Base-by-base conservation (phyloP, 2,329 filamentous ascomycete species). In the Mollisia scopiformis region DNA sequence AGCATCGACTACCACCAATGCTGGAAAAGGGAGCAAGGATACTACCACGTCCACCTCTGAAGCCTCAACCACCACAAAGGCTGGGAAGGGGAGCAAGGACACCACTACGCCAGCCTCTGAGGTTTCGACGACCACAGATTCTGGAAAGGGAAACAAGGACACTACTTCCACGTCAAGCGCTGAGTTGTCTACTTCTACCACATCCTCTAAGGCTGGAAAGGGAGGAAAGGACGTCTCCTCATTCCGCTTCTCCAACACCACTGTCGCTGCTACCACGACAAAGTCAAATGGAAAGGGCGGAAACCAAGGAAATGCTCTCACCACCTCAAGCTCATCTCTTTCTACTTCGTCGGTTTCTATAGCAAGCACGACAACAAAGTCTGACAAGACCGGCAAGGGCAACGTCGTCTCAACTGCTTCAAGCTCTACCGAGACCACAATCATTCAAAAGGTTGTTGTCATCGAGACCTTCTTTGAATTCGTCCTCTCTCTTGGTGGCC, bases 381-480 rank as follows among this genome's bases (percentile, higher is more conserved):
- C 49, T 19, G 31, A 8, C 2, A 60, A 57, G 10, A 53, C 47
- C 11, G 41, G 39, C 6, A 55, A 57, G 14, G 61, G 39, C 33
- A 58, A 57, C 14, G 58, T 30, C 11, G 41, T 43, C 14, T 37
- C 33, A 33, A 58, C 43, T 23, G 54, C 30, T 51, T 54, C 52
- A 10, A 43, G 49, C 6, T 30, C 56, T 14, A 51, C 41, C 23
- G 50, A 54, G 25, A 54, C 52, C 5, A 49, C 51, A 19, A 55
- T 63, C 21, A 57, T 64, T 19, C 50, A 67, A 35, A 61, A 65
- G 35, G 57, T 68, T n/a, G 62, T 64, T 19, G 60, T 68, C 37
- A 61, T 69, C 46, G 61, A 68, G 30, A 66, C 68, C 8, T 70
- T 70, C 61, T 70, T 70, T 62, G 59, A 64, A 28, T 70, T 70